phyloP scores from a whole-genome alignment of 805 yeast species.

The Candida caryicola region DNA sequence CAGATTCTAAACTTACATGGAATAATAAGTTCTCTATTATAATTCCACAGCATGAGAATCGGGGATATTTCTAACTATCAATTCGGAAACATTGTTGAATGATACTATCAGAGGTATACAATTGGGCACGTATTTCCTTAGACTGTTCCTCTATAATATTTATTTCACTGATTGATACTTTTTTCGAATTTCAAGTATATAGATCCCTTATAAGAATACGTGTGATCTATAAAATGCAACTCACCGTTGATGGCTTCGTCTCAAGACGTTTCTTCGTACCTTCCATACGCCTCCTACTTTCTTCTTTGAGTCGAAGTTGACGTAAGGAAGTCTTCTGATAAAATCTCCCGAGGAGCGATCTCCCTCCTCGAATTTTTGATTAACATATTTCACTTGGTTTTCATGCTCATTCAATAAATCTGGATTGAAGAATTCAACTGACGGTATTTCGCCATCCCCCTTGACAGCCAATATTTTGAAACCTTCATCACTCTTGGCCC shows the following conservation, averaged over 20 bases:
- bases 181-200: too few relatives aligned
- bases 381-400: conserved; percentile 15
- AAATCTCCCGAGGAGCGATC: conserved; percentile 1
- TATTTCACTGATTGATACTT: too few relatives aligned
- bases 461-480: conserved; percentile 47
- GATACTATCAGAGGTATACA: too few relatives aligned
- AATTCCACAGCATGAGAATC: too few relatives aligned
- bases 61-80: too few relatives aligned
- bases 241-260: conserved; percentile 21
- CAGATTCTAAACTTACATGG: too few relatives aligned
- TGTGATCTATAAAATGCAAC: too few relatives aligned
- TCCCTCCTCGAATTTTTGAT: conserved; percentile 6
- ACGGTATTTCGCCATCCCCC: conserved; percentile 67
- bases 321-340: conserved; percentile 16
- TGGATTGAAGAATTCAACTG: conserved; percentile 47
- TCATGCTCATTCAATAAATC: conserved; percentile 19
- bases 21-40: too few relatives aligned
- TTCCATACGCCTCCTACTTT: conserved; percentile 57
- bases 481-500: conserved; percentile 9
- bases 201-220: too few relatives aligned
- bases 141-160: too few relatives aligned
- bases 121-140: too few relatives aligned
- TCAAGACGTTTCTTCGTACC: conserved; percentile 52
- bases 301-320: conserved; percentile 29
- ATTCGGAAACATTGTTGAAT: too few relatives aligned